These are phyloP conservation scores for Eruca vesicaria DNA, from an alignment of 441 rosid genomes.

Conservation along the genomic window DNA sequence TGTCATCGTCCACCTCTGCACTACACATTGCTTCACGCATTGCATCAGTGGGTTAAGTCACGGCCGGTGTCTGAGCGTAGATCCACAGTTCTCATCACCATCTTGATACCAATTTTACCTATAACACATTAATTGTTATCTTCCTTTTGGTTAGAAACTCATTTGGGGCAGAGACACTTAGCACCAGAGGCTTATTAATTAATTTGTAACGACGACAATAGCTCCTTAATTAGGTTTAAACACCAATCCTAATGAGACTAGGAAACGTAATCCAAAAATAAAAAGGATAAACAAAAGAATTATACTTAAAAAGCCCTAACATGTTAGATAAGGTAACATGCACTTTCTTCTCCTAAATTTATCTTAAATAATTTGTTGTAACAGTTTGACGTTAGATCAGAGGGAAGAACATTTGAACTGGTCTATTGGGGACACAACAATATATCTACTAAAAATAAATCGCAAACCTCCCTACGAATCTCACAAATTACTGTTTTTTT, in stretches of 20 bases:
- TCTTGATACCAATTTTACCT: neutral
- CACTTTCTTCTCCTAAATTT: neutral
- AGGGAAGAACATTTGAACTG: constrained; percentile 17
- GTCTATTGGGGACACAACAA: constrained; percentile 18
- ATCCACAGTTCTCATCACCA: too few relatives aligned
- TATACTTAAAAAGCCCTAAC: neutral
- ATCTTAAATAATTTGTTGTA: neutral
- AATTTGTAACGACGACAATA: neutral
- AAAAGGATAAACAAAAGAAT: neutral
- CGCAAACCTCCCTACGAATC: neutral
- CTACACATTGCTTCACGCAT: too few relatives aligned
- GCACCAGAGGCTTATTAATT: too few relatives aligned
- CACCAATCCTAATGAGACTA: neutral
- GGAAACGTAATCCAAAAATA: neutral
- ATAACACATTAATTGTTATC: neutral
- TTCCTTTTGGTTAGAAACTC: too few relatives aligned
- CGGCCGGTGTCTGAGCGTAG: too few relatives aligned
- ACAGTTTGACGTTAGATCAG: constrained; percentile 2
- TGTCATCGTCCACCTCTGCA: too few relatives aligned
- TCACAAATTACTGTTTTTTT: neutral
- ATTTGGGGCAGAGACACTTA: too few relatives aligned
- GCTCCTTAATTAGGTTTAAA: neutral
- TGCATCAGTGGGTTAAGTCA: too few relatives aligned
- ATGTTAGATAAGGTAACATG: neutral
- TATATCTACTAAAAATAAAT: neutral